Base-by-base conservation (phyloP, 495 filamentous ascomycete genomes). In the Tuber borchii region DNA sequence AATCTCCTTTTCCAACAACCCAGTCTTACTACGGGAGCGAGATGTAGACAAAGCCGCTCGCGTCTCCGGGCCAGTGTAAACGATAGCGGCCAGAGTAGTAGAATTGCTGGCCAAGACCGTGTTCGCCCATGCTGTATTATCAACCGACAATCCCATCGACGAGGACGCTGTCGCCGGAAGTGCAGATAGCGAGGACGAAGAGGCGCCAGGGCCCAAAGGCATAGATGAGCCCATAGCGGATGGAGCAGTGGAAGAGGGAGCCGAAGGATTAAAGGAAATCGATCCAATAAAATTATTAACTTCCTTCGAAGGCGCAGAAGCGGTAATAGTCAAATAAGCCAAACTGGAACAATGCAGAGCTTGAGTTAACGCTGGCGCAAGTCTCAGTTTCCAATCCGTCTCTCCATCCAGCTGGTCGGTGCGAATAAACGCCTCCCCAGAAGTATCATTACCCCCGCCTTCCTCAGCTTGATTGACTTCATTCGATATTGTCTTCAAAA, bases 101-200 rank as follows among this genome's bases (percentile, higher is more conserved):
- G 91, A 93, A 83, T 94, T 95, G 4, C 93, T 97, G 2, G 96
- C 96, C 73, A 99, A 90, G 44, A 99, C 92, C 5, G 96, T 99
- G 81, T 98, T 99, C 22, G 94, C 93, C 96, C 96, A 99, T 4
- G 96, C 95, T 17, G 96, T 99, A 82, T 98, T 97, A 85, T 99
- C 96, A 76, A 98, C 97, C 4, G 89, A 92, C 61, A 99, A 86
- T 1, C 95, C 90, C 2, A 91, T 87, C 16, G 91, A 91, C 74
- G 86, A 70, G 81, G 83, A 81, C 86, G 85, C 70, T 84, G 84
- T 17, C 26, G 48, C 2, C 78, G 56, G 72, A 69, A 70, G 45
- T 7, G 68, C 74, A n/a, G 70, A 42, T 34, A 69, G 73, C 34
- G 48, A 73, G 2, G 77, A 79, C n/a, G 78, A 79, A n/a, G 45